Base-by-base conservation (phyloP, 768 basidiomycete species). In the Guyanaporus albipodus region DNA sequence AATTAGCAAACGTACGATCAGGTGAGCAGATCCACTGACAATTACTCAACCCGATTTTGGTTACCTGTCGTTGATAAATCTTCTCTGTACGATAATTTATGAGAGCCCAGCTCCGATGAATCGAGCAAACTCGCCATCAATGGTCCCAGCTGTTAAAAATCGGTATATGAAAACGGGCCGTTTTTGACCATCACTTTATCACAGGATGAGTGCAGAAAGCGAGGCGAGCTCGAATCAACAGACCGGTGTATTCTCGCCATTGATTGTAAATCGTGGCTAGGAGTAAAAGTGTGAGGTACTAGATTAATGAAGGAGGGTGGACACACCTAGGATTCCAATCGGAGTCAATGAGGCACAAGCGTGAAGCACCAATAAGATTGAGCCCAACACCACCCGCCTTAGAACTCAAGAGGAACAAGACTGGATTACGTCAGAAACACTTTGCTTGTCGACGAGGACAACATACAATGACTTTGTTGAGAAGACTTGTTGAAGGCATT, bases 231-330 rank as follows among this genome's bases (percentile, higher is more conserved):
- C 42, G 19, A 48, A 6, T 26, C 18, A 37, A 55, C 70, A 37
- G 50, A 91, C 91, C 91, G 79, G 67, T 95, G 91, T 61, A 94
- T 95, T 39, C 95, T 81, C 42, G 93, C 95, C 95, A 98, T 98
- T 2, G 96, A 86, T 67, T 99, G 96, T 15, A 93, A 66, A 68
- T 99, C 96, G 57, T 88, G 88, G 57, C 87, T 91, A 45, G 18
- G 27, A 38, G 22, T 0, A 24, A 23, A 45, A 24, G 48, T 44
- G n/a, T 41, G 17, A 19, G 17, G 26, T n/a, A 21, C 23, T 31
- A 29, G n/a, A 39, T 45, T 33, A 23, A 26, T 22, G 39, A 19
- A 24, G 22, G 28, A 21, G 21, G 29, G 8, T 15, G 4, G 15
- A 49, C 61, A 41, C 40, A 82, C 85, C 88, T 90, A 28, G 92